Conservation (phyloP, 2,329 filamentous ascomycete species). For the Cytospora chrysosperma region DNA sequence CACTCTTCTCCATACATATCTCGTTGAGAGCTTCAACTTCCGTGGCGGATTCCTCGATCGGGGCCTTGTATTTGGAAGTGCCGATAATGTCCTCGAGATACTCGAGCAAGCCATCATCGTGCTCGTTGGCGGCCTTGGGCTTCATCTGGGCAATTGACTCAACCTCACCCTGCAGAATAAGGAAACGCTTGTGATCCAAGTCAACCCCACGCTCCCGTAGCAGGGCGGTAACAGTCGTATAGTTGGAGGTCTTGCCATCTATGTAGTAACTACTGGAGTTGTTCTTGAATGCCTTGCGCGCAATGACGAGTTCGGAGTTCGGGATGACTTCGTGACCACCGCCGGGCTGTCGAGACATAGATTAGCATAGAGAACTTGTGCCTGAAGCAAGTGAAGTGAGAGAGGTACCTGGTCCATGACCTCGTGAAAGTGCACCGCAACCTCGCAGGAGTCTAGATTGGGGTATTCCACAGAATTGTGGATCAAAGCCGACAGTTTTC, state of each 20-base stretch:
- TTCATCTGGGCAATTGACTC: slow-evolving; percentile 99
- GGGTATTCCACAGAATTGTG: slow-evolving; percentile 91
- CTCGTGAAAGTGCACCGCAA: slow-evolving; percentile 94
- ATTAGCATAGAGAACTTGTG: slow-evolving; percentile 31
- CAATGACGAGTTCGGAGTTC: slow-evolving; percentile 82
- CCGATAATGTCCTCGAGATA: slow-evolving; percentile 99
- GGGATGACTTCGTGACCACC: slow-evolving; percentile 76
- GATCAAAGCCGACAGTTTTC: slow-evolving; percentile 95
- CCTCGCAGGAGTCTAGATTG: slow-evolving; percentile 86
- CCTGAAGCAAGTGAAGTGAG: neutral
- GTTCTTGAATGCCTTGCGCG: slow-evolving; percentile 92
- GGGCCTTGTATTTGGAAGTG: slow-evolving; percentile 96
- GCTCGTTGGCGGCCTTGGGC: slow-evolving; percentile 88
- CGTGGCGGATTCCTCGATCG: slow-evolving; percentile 88
- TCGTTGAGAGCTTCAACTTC: slow-evolving; percentile 94
- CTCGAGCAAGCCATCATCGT: slow-evolving; percentile 93
- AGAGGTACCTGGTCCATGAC: slow-evolving; percentile 74
- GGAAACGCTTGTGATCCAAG: slow-evolving; percentile 94
- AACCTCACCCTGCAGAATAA: slow-evolving; percentile 96
- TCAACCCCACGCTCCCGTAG: slow-evolving; percentile 88
- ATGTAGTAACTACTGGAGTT: slow-evolving; percentile 99
- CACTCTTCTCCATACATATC: slow-evolving; percentile 91
- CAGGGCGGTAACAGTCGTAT: slow-evolving; percentile 85
- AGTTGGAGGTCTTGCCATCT: slow-evolving; percentile 84
- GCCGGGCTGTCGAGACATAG: slow-evolving; percentile 49